Base-by-base conservation (phyloP, 495 filamentous ascomycete species). In the Lophium mytilinum region DNA sequence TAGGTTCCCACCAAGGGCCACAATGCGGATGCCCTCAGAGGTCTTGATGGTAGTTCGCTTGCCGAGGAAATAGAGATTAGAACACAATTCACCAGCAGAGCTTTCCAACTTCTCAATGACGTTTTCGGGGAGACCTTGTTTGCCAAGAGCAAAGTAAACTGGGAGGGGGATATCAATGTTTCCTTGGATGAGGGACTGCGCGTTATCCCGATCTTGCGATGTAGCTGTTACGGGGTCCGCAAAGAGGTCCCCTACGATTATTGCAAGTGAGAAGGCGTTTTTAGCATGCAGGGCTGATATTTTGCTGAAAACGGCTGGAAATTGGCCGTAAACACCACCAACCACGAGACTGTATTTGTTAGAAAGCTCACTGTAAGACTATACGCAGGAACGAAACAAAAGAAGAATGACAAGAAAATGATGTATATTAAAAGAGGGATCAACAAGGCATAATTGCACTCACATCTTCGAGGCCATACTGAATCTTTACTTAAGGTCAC, bases 11-110 rank as follows among this genome's bases (percentile, higher is more conserved):
- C 91, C 91, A 1, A 96, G 76, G 9, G 86, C 74, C 4, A 89
- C 86, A 52, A 98, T 88, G 11, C 86, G 81, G 19, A 98, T 77
- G 10, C 93, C 93, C 52, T 95, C 90, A 18, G 87, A 85, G 0
- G 93, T 98, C 68, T 91, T 96, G 39, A 89, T 83, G 9, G 83
- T 82, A 33, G 83, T 86, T 53, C 88, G 85, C 68, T 90, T 94
- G 19, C 89, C 89, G 0, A 97, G 81, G 68, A 83, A 94, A 71
- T 86, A 89, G 3, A 98, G 78, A 61, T 97, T 96, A 1, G 83
- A 76, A 63, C 90, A 95, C 21, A 98, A 75, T 68, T 93, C 86
- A 61, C 92, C 90, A 61, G 86, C 80, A 43, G 76, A 76, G 39
- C 78, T 78, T 66, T 88, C 78, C 35, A 97, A 80, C 67, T 79